Base-by-base conservation (phyloP, 345 rosid genomes). In the Syzygium jambos region DNA sequence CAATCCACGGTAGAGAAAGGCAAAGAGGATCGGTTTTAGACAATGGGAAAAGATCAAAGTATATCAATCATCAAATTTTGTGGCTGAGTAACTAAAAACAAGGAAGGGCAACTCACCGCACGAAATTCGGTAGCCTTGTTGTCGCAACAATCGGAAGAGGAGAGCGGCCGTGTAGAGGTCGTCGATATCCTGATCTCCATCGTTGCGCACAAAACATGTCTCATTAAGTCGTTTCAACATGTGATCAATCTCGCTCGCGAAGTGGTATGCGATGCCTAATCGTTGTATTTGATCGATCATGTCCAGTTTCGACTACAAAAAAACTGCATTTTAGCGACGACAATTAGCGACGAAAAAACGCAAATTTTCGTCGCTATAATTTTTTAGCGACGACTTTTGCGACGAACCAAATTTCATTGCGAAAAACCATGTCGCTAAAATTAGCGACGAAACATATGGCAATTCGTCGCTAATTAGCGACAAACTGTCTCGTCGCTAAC, bases 101-200 rank as follows among this genome's bases (percentile, higher is more conserved):
- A 34, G 46, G 88, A 19, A 7, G 56, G 41, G 9, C 65, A 0
- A 89, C 83, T 9, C 85, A 88, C 87, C 91, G 2, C 57, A 15
- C 1, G 89, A 73, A 68, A 88, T 86, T 27, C 49, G 22, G 21
- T 54, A 52, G 15, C 92, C 90, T 11, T 87, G 89, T 61, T 91
- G 85, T n/a, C 91, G 77, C 11, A 88, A 84, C 61, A 89, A 27
- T 7, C 88, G 90, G 85, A 91, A 91, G 41, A 65, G 80, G 51
- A 89, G 87, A 63, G 92, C 87, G 21, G 38, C 73, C 2, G 80
- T 73, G 78, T 22, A 7, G 17, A 89, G 88, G 8, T 86, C 85
- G 6, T 56, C 83, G 4, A 77, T 38, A 11, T 17, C 51, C n/a
- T 22, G 49, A 5, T 27, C 43, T n/a, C 13, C 52, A n/a, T 52